Conservation (phyloP, 352 stramenopile genomes). For the Thalassiosira ordinaria region DNA sequence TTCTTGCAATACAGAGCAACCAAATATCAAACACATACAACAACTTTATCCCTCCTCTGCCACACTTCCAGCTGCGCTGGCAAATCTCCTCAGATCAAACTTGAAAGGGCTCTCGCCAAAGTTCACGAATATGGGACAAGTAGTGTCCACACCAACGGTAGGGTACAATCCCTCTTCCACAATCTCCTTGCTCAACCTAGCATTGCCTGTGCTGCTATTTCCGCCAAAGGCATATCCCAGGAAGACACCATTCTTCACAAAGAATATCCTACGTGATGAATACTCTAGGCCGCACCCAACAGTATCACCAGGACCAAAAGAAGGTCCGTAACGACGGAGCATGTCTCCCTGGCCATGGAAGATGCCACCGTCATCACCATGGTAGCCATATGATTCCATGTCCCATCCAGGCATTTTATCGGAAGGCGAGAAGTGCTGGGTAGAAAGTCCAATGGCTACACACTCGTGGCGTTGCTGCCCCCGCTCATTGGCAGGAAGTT, state of each 20-base stretch:
- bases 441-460: slow-evolving; percentile 84
- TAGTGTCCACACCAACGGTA: slow-evolving; percentile 81
- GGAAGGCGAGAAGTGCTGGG: slow-evolving; percentile 55
- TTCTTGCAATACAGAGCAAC: too few species aligned
- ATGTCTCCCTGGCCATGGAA: slow-evolving; percentile 82
- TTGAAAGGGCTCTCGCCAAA: slow-evolving; percentile 77
- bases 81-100: slow-evolving; percentile 72
- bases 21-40: too few species aligned
- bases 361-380: slow-evolving; percentile 86
- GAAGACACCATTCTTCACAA: slow-evolving; percentile 82
- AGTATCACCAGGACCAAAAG: slow-evolving; percentile 83
- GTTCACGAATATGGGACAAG: slow-evolving; percentile 73
- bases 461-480: slow-evolving; percentile 67
- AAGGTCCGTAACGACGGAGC: slow-evolving; percentile 70
- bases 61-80: background rate
- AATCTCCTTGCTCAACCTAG: slow-evolving; percentile 37
- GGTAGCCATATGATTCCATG: slow-evolving; percentile 77
- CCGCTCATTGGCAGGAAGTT: too few species aligned
- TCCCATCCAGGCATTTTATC: slow-evolving; percentile 87
- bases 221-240: slow-evolving; percentile 74
- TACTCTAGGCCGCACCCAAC: slow-evolving; percentile 87
- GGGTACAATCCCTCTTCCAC: slow-evolving; percentile 72
- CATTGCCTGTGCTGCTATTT: background rate
- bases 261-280: slow-evolving; percentile 73
- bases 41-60: too few species aligned